phyloP scores from a whole-genome alignment of 306 rosid genomes.

The Argentina anserina region DNA sequence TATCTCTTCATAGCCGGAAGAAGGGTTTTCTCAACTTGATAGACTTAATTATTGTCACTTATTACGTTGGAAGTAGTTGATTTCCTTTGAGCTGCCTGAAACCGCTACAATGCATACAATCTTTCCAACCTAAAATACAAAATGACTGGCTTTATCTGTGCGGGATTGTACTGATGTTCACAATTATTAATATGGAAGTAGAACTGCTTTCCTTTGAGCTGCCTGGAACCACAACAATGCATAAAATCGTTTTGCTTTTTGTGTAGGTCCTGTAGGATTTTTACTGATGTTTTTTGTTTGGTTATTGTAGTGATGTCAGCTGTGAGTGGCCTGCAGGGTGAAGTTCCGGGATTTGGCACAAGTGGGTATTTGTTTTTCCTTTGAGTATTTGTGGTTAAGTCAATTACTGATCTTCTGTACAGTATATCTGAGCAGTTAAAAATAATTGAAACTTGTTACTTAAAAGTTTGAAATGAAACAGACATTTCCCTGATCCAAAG shows the following conservation, averaged over 20 bases:
- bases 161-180: neutral
- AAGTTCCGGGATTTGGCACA: conserved; percentile 64
- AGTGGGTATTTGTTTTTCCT: conserved; percentile 50
- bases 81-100: neutral
- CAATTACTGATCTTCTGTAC: neutral
- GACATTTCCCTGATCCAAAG: neutral
- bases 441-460: neutral
- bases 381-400: conserved; percentile 12
- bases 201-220: neutral
- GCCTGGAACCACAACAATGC: conserved; percentile 3
- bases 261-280: neutral
- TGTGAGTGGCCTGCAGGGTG: conserved; percentile 80
- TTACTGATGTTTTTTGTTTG: conserved; percentile 20
- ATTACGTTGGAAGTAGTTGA: neutral
- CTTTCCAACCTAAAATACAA: neutral
- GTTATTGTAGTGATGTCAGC: conserved; percentile 82
- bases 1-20: neutral
- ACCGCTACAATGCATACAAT: neutral
- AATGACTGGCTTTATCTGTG: neutral
- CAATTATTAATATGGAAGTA: neutral
- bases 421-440: neutral
- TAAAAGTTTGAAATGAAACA: neutral
- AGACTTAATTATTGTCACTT: neutral
- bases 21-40: neutral
- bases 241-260: neutral